These are phyloP conservation scores for Vanderwaltozyma yarrowii DNA, from an alignment of 805 yeast species.

Conservation along the genomic window DNA sequence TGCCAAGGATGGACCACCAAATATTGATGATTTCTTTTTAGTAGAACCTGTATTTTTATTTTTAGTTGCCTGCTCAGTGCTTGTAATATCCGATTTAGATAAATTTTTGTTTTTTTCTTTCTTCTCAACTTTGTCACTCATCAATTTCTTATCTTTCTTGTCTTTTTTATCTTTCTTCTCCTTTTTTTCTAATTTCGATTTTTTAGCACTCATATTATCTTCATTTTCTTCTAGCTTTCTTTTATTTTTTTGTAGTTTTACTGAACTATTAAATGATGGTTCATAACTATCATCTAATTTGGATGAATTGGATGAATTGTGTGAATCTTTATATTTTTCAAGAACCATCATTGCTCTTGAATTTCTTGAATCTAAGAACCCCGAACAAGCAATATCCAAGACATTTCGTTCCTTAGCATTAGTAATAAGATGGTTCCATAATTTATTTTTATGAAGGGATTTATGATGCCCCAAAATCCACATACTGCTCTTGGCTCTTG, in stretches of 20 bases:
- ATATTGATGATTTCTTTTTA: slow-evolving; percentile 26
- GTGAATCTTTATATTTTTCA: slow-evolving; percentile 7
- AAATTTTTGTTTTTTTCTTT: neutral
- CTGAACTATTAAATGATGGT: too few species aligned
- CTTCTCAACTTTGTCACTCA: neutral
- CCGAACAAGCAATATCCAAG: slow-evolving; percentile 21
- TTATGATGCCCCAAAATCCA: slow-evolving; percentile 82
- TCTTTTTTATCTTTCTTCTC: neutral
- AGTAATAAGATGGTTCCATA: slow-evolving; percentile 62
- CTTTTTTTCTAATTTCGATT: neutral
- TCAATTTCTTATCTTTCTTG: neutral
- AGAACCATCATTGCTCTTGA: slow-evolving; percentile 9
- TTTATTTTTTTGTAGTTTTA: slow-evolving; percentile 2
- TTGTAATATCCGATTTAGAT: neutral
- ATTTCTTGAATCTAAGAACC: slow-evolving; percentile 16
- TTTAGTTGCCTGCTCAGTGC: neutral
- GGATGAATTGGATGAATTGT: neutral
- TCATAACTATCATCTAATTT: too few species aligned
- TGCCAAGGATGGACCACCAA: slow-evolving; percentile 17
- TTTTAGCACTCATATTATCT: neutral
- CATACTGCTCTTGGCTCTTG: slow-evolving; percentile 84
- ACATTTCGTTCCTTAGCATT: slow-evolving; percentile 49
- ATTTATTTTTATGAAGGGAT: slow-evolving; percentile 52
- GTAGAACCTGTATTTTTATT: slow-evolving; percentile 4
- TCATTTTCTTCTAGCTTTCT: slow-evolving; percentile 1